phyloP scores from a whole-genome alignment of 2,329 filamentous ascomycete genomes.

The Calycina herbarum region DNA sequence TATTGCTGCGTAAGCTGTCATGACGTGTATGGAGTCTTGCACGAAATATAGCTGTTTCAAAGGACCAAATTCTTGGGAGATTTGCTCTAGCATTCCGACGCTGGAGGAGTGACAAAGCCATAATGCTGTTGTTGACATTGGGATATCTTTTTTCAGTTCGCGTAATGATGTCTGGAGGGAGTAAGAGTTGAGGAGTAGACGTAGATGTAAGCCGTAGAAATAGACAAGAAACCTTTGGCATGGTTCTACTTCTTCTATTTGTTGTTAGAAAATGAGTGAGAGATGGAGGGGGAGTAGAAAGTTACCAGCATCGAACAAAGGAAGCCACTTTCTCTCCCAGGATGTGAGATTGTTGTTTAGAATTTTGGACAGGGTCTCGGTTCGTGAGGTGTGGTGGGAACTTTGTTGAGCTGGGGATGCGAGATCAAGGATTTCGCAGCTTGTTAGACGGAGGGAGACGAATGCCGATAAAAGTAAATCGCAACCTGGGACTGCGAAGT shows the following conservation, averaged over 20 bases:
- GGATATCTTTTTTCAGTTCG: constrained; percentile 26
- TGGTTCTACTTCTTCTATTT: constrained; percentile 19
- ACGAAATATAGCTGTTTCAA: constrained; percentile 41
- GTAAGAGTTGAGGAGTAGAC: constrained; percentile 41
- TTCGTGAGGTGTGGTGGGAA: neutral
- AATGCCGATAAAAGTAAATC: constrained; percentile 42
- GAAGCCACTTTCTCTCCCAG: constrained; percentile 26
- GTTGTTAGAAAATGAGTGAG: constrained; percentile 14
- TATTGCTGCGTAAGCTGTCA: constrained; percentile 44
- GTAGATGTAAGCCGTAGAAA: constrained; percentile 43
- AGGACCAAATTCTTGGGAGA: constrained; percentile 31
- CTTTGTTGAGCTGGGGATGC: constrained; percentile 14
- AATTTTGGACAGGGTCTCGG: constrained; percentile 20
- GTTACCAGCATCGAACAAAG: constrained; percentile 23
- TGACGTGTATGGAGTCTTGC: constrained; percentile 45
- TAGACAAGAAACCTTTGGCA: constrained; percentile 41
- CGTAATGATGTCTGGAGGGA: constrained; percentile 39
- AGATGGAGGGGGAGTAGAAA: constrained; percentile 14
- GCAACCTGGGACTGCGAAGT: constrained; percentile 35
- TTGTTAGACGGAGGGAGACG: constrained; percentile 40
- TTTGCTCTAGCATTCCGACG: constrained; percentile 67
- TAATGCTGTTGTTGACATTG: constrained; percentile 35
- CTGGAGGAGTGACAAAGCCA: constrained; percentile 39
- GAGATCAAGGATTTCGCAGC: constrained; percentile 39
- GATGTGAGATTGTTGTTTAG: constrained; percentile 22